Evolutionary conservation across 345 rosid genomes (phyloP), one percentile per base, ranked within the genome.

Genomic region (Aurinia saxatilis): DNA sequence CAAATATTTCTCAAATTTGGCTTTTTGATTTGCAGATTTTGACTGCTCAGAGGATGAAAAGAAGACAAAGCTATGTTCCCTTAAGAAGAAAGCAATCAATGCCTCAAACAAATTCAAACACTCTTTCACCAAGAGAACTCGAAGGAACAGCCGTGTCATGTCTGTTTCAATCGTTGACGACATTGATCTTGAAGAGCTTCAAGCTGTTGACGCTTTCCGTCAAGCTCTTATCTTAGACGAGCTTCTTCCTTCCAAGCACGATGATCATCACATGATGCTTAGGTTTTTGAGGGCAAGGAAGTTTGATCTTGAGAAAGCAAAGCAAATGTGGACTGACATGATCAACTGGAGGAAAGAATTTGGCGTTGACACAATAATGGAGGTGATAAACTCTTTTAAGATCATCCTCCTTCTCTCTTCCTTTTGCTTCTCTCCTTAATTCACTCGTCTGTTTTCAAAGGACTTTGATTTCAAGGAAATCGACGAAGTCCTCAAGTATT

Each of bases 251-350:
- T 57, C 78, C 0, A 89, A 67, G 48, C 95, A 89, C 8, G 98
- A 92, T 67, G 95, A 87, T 60, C 87, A 71, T 44, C 91, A 82
- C 75, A 76, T 72, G 88, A 84, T 92, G 95, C 85, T 89, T 12
- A 82, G 98, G 95, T 91, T 91, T 55, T 49, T 91, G 31, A 82
- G 71, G 86, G 96, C 98, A 18, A 82, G 98, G 76, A 91, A 88
- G 70, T 91, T 81, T 45, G 98, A 89, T 39, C 23, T 82, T 1
- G 96, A 92, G 44, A 92, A 89, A 63, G 65, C 98, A 7, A 89
- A 92, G 83, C 88, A 84, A 70, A 89, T 89, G 96, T 91, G 98
- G 98, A 46, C 67, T 58, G 90, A 88, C 66, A 88, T 88, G 96
- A 77, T 91, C 38, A 69, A 82, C 8, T 91, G 98, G 98, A 80